Base-by-base conservation (phyloP, 768 basidiomycete species). In the Xanthoconium stramineum region DNA sequence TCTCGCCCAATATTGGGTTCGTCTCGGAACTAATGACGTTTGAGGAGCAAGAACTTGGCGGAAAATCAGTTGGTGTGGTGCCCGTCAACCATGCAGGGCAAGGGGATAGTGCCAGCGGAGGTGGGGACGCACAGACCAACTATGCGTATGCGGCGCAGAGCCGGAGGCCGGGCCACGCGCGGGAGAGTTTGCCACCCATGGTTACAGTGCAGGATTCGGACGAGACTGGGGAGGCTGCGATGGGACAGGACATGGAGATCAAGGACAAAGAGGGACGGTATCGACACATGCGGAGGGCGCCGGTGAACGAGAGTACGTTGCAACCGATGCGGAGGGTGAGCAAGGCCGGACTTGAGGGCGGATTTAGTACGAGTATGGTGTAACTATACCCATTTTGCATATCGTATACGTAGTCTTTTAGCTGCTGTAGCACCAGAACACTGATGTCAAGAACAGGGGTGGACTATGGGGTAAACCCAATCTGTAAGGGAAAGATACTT, bases 1-100 rank as follows among this genome's bases (percentile, higher is more conserved):
- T 98, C 61, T 94, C 91, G 14, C 96, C 95, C 11, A 98, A 97
- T 68, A 96, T 98, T 59, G 96, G 96, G 8, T 98, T 98, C 72
- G 94, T 98, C 43, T 93, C 91, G 5, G 94, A 97, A 72, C 81
- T 98, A 42, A 97, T 97, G 95, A 88, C 85, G 46, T 97, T 95
- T 66, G 95, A 98, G 74, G 94, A 96, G 67, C 86, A 66, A 90
- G 96, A 72, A 76, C 95, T 48, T 85, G 94, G 57, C 78, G 89
- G 51, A 84, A 65, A 73, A 63, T 65, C 69, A 51, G 61, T 68
- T 57, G 66, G 64, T 45, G 61, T 70, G 14, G 62, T 58, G 15
- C 53, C 65, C 3, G 59, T 30, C 12, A 47, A 37, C 28, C 47
- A 24, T 4, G 9, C 66, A 17, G 63, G 60, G n/a, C 63, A 62